These are phyloP conservation scores for Alternaria viburni DNA, from an alignment of 2,329 filamentous ascomycete species.

Conservation along the genomic window DNA sequence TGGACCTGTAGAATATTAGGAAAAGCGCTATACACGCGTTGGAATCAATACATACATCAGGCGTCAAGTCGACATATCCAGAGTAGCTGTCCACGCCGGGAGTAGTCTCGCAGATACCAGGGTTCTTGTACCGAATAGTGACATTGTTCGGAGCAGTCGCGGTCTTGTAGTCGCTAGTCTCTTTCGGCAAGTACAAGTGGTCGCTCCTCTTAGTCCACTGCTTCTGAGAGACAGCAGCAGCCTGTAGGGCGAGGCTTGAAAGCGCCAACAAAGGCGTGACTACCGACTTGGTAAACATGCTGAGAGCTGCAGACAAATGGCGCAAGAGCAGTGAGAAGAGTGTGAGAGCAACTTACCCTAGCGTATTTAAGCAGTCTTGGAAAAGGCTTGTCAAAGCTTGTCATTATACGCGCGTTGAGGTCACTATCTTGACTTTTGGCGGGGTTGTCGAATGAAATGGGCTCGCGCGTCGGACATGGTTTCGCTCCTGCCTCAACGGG, in stretches of 20 bases:
- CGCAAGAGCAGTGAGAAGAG: not conserved
- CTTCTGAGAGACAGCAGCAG: constrained; percentile 23
- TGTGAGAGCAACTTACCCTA: constrained; percentile 5
- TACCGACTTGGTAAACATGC: constrained; percentile 21
- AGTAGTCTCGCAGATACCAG: constrained; percentile 61
- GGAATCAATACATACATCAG: no score
- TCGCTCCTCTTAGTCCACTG: constrained; percentile 29
- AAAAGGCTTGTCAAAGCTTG: constrained; percentile 21
- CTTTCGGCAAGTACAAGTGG: constrained; percentile 42
- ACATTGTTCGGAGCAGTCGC: constrained; percentile 54
- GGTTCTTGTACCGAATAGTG: constrained; percentile 60
- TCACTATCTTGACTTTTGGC: constrained; percentile 15
- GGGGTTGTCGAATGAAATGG: constrained; percentile 2
- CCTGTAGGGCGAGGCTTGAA: constrained; percentile 18
- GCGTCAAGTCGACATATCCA: constrained; percentile 50
- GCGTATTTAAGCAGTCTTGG: constrained; percentile 25
- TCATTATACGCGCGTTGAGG: not conserved
- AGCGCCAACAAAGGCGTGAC: constrained; percentile 18
- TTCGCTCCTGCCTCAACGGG: constrained; percentile 22
- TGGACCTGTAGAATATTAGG: constrained; percentile 28
- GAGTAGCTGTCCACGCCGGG: constrained; percentile 58
- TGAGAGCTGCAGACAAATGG: not conserved
- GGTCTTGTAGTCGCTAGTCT: constrained; percentile 53
- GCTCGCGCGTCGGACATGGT: not conserved
- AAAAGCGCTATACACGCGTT: no score